Conservation (phyloP, 306 rosid species). For the Rosa chinensis region DNA sequence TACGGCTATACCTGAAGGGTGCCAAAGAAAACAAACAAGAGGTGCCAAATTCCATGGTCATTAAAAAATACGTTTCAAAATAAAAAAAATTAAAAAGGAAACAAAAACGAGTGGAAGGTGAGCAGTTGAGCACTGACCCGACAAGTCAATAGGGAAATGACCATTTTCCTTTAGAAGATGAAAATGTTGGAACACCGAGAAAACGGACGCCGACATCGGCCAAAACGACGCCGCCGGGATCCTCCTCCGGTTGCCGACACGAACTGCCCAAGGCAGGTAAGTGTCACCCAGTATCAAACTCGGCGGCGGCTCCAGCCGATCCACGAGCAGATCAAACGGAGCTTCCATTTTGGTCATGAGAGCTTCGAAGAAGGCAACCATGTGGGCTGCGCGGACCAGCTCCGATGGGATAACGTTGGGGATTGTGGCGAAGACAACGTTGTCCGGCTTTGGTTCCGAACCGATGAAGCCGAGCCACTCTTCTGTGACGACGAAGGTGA, state of each 20-base stretch:
- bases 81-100: no score
- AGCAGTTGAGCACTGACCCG: slow-evolving; percentile 26
- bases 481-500: slow-evolving; percentile 50
- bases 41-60: no score
- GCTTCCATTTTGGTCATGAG: slow-evolving; percentile 46
- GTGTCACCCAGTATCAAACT: slow-evolving; percentile 32
- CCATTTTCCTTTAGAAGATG: slow-evolving; percentile 27
- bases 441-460: slow-evolving; percentile 31
- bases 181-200: slow-evolving; percentile 34
- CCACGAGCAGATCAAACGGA: slow-evolving; percentile 38
- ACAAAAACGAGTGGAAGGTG: neutral
- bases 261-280: slow-evolving; percentile 32
- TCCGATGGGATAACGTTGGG: slow-evolving; percentile 55
- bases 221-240: slow-evolving; percentile 49
- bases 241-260: slow-evolving; percentile 37
- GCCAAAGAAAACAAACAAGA: no score
- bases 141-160: slow-evolving; percentile 19
- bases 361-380: slow-evolving; percentile 28
- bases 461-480: slow-evolving; percentile 33
- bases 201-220: slow-evolving; percentile 36
- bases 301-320: slow-evolving; percentile 28
- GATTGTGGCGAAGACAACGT: slow-evolving; percentile 30
- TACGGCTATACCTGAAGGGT: no score
- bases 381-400: slow-evolving; percentile 16
- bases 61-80: no score